phyloP scores from a whole-genome alignment of 805 yeast genomes.

The Starmerella stellata region DNA sequence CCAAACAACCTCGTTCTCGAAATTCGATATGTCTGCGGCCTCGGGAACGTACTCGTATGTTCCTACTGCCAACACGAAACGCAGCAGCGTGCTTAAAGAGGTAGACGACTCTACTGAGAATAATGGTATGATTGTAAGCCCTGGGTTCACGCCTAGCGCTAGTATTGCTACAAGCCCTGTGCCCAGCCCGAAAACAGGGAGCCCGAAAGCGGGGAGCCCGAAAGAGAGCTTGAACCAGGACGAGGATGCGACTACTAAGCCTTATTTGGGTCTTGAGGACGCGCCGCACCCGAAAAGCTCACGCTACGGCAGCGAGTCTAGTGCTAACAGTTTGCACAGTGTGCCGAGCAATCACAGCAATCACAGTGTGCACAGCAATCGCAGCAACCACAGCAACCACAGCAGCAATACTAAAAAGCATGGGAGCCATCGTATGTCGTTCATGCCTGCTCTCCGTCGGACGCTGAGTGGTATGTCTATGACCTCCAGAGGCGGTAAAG shows the following conservation, averaged over 20 bases:
- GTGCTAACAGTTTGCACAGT: background rate
- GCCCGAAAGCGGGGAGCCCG: background rate
- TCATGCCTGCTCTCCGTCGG: too few relatives aligned
- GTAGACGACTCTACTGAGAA: too few relatives aligned
- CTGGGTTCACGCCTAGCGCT: background rate
- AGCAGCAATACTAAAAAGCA: background rate
- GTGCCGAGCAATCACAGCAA: too few relatives aligned
- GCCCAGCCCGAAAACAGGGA: background rate
- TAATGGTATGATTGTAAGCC: too few relatives aligned
- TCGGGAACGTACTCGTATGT: slow-evolving; percentile 1
- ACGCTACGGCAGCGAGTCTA: background rate
- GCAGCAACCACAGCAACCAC: background rate
- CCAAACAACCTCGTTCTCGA: slow-evolving; percentile 8
- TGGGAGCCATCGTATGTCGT: too few relatives aligned
- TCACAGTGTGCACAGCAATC: background rate
- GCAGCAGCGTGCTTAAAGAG: background rate
- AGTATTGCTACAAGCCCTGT: background rate
- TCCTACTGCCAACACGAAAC: background rate
- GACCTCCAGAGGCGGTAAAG: too few relatives aligned
- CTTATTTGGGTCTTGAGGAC: background rate
- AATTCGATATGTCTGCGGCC: slow-evolving; percentile 11
- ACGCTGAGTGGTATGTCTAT: too few relatives aligned
- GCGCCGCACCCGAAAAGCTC: background rate
- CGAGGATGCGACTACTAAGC: background rate
- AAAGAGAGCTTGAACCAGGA: background rate